Evolutionary conservation across 208 protist species (phyloP).

Genomic region (Crithidia mellificae): DNA sequence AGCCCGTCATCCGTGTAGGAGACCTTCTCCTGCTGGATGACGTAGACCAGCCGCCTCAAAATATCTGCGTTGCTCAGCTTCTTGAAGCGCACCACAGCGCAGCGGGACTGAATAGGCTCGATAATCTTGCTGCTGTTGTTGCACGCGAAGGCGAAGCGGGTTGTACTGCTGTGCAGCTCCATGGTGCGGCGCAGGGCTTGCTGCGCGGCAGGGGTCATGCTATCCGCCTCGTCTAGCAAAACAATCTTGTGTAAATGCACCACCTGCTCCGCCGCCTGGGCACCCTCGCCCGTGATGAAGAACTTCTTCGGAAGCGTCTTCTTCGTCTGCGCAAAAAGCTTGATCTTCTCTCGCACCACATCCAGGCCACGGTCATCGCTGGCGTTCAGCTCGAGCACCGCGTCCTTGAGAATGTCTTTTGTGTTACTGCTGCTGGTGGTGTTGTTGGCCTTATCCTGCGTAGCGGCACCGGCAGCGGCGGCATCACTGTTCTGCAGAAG

Average conservation of each 20-base stretch:
- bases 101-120: conserved; percentile 98
- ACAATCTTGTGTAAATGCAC: conserved; percentile 95
- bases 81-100: conserved; percentile 87
- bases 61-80: conserved; percentile 92
- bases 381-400: conserved; percentile 96
- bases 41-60: conserved; percentile 88
- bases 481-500: conserved; percentile 84
- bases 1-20: conserved; percentile 94
- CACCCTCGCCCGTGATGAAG: conserved; percentile 95
- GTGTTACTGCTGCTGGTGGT: too few species aligned
- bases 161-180: conserved; percentile 98
- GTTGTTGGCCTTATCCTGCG: conserved; percentile 96
- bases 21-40: conserved; percentile 93
- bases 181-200: conserved; percentile 99
- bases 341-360: conserved; percentile 98
- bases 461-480: conserved; percentile 82
- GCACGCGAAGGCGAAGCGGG: conserved; percentile 99
- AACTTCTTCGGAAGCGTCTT: conserved; percentile 86
- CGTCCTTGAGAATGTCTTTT: conserved; percentile 87
- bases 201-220: conserved; percentile 96
- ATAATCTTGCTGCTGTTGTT: conserved; percentile 99
- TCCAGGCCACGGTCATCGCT: conserved; percentile 97
- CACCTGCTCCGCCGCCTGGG: conserved; percentile 85
- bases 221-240: conserved; percentile 98
- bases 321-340: conserved; percentile 97